A percentile compares a stretch with the other conserved stretches of the same genome.
Conservation (phyloP, 1,284 basidiomycete species). For the Pseudozyma flocculosa region DNA sequence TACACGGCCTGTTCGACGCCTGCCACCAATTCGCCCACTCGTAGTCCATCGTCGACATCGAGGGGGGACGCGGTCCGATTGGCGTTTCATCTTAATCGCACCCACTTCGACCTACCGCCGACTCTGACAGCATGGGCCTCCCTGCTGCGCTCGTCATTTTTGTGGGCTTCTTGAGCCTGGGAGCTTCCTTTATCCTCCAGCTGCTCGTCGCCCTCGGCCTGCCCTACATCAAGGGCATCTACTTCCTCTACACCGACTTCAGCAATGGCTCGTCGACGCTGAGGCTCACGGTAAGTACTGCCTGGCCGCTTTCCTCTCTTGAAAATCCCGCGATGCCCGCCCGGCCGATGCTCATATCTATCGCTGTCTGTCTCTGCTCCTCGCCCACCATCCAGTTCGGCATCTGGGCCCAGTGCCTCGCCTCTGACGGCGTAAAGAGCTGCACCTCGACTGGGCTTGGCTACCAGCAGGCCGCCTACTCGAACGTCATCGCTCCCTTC, state of each 20-base stretch:
- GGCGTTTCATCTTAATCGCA: too few relatives aligned
- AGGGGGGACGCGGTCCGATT: too few relatives aligned
- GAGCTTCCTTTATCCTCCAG: slow-evolving; percentile 47
- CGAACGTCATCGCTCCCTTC: slow-evolving; percentile 14
- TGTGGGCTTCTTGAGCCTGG: slow-evolving; percentile 42
- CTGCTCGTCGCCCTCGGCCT: slow-evolving; percentile 40
- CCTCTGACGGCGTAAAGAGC: not conserved
- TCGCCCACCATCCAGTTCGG: too few relatives aligned
- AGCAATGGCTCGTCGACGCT: not conserved
- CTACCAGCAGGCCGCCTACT: slow-evolving; percentile 26
- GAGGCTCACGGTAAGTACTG: too few relatives aligned
- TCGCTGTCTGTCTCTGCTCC: too few relatives aligned
- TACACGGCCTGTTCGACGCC: too few relatives aligned
- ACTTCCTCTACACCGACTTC: slow-evolving; percentile 38
- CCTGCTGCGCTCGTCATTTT: slow-evolving; percentile 22
- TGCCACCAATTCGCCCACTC: too few relatives aligned
- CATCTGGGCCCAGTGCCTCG: slow-evolving; percentile 40
- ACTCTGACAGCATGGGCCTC: slow-evolving; percentile 23
- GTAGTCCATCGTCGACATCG: too few relatives aligned
- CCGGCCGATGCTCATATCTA: too few relatives aligned
- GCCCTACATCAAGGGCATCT: slow-evolving; percentile 46
- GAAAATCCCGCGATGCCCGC: not conserved
- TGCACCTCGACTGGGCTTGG: slow-evolving; percentile 36
- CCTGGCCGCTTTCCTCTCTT: not conserved
- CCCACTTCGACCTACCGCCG: too few relatives aligned